Evolutionary conservation across 1,139 yeast genomes (phyloP).

Genomic region (Nadsonia commutata): DNA sequence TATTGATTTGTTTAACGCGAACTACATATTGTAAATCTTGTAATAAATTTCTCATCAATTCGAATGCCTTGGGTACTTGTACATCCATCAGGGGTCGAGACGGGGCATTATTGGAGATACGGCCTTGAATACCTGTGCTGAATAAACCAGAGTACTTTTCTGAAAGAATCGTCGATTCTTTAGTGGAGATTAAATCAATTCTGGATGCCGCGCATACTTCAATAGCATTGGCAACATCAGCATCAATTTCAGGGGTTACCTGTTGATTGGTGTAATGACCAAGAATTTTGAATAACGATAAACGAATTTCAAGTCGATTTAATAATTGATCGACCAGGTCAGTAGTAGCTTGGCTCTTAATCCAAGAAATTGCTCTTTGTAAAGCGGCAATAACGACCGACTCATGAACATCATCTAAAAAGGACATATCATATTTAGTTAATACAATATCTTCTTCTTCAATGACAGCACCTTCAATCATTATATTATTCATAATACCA

Average conservation of each 20-base stretch:
- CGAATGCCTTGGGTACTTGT: conserved; percentile 13
- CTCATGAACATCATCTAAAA: conserved; percentile 13
- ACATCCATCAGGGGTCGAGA: conserved; percentile 14
- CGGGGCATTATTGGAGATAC: conserved; percentile 19
- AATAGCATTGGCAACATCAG: conserved; percentile 3
- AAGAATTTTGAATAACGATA: neutral
- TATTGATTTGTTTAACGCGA: conserved; percentile 8
- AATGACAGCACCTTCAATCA: conserved; percentile 11
- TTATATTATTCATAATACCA: conserved; percentile 11
- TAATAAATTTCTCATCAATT: conserved; percentile 10
- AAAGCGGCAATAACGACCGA: conserved; percentile 5
- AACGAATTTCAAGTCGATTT: neutral
- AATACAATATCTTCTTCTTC: conserved; percentile 21
- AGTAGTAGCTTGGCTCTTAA: neutral
- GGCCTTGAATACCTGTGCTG: conserved; percentile 16
- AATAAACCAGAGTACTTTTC: conserved; percentile 9
- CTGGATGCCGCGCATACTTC: neutral
- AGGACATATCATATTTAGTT: conserved; percentile 12
- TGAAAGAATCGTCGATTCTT: neutral
- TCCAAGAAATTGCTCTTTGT: neutral
- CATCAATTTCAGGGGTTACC: neutral
- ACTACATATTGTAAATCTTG: conserved; percentile 12
- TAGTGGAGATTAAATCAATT: neutral
- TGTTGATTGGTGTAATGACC: neutral
- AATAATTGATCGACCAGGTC: conserved; percentile 6